phyloP scores from a whole-genome alignment of 2,329 filamentous ascomycete species.

The Escovopsis sp. region DNA sequence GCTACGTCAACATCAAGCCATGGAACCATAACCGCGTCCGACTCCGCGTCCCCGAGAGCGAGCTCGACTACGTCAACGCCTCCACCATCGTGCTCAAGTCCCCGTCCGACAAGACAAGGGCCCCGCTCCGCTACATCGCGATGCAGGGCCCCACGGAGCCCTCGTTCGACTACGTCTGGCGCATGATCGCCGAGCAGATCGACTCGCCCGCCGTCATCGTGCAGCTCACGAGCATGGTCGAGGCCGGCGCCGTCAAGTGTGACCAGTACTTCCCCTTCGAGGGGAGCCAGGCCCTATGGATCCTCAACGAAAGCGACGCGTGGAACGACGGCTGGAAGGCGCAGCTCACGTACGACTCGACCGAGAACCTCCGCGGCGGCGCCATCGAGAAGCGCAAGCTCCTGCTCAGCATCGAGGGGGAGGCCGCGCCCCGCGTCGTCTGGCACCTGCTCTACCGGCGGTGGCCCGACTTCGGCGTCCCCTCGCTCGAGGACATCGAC shows the following conservation, averaged over 20 bases:
- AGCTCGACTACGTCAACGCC: conserved; percentile 71
- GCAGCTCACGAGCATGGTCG: conserved; percentile 85
- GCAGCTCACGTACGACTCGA: conserved; percentile 50
- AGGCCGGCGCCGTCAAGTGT: conserved; percentile 68
- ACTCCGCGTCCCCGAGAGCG: conserved; percentile 59
- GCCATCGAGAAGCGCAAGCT: conserved; percentile 65
- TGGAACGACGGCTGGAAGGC: conserved; percentile 55
- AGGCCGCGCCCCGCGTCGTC: conserved; percentile 40
- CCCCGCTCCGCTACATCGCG: conserved; percentile 60
- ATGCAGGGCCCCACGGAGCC: conserved; percentile 79
- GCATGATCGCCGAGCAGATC: conserved; percentile 79
- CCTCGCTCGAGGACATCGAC: conserved; percentile 49
- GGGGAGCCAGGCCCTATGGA: conserved; percentile 35
- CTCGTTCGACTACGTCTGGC: conserved; percentile 75
- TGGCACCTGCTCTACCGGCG: conserved; percentile 76
- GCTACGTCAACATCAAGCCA: conserved; percentile 80
- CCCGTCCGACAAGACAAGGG: conserved; percentile 20
- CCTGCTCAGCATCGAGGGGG: conserved; percentile 35
- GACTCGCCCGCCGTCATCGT: conserved; percentile 66
- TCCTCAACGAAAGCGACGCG: conserved; percentile 48
- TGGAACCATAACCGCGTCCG: conserved; percentile 78
- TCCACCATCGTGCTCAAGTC: conserved; percentile 50
- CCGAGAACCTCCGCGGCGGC: conserved; percentile 39
- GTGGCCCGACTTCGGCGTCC: conserved; percentile 86
- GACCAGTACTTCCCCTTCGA: conserved; percentile 68